Evolutionary conservation across 306 rosid species (phyloP).

Genomic region (Neltuma alba): DNA sequence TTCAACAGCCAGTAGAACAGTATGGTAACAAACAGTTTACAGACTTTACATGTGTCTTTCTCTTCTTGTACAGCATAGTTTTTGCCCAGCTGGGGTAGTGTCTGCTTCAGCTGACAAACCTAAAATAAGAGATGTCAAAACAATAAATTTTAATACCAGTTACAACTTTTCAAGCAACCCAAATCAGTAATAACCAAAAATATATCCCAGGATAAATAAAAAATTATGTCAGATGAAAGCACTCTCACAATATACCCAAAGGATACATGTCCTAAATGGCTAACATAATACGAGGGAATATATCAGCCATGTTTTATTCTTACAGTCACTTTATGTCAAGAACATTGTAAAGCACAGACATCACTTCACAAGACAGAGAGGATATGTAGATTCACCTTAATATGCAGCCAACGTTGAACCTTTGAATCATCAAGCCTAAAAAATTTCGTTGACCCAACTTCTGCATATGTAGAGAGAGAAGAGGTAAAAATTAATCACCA

Average conservation of each 20-base stretch:
- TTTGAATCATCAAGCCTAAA: conserved; percentile 94
- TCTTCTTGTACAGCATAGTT: conserved; percentile 84
- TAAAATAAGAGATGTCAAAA: conserved; percentile 44
- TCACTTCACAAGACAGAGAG: neutral
- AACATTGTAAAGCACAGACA: conserved; percentile 19
- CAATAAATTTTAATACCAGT: conserved; percentile 15
- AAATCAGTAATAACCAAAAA: conserved; percentile 27
- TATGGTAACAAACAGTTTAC: conserved; percentile 25
- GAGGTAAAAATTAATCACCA: conserved; percentile 21
- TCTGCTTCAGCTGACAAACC: conserved; percentile 77
- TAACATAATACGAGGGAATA: conserved; percentile 13
- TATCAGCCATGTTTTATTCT: conserved; percentile 15
- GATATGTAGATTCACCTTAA: conserved; percentile 62
- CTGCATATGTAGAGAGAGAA: conserved; percentile 54
- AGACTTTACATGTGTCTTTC: conserved; percentile 66
- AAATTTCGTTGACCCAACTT: conserved; percentile 74
- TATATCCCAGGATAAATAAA: neutral
- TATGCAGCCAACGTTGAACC: conserved; percentile 77
- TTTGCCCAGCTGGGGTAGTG: conserved; percentile 72
- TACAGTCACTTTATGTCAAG: conserved; percentile 2
- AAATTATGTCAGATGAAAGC: conserved; percentile 28
- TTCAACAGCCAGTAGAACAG: conserved; percentile 27
- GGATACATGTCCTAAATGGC: conserved; percentile 14
- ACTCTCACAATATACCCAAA: conserved; percentile 22
- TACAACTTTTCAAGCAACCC: conserved; percentile 17